phyloP scores from a whole-genome alignment of 208 protist genomes.

The Acanthamoeba healyi region DNA sequence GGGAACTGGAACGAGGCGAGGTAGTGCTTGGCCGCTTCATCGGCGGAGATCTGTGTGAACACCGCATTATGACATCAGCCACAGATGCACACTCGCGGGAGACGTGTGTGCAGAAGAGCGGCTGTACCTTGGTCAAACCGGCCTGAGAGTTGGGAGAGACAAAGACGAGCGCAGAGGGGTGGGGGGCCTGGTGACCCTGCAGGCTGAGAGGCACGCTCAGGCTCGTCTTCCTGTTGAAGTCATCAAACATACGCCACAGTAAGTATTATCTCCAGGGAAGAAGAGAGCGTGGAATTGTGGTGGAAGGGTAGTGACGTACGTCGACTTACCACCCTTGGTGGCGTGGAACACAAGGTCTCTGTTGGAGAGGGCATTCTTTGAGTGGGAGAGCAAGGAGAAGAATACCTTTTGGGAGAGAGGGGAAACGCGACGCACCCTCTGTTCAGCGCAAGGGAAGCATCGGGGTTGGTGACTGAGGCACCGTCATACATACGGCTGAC shows the following conservation, averaged over 20 bases:
- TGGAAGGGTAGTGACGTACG: neutral
- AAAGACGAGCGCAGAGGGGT: slow-evolving; percentile 66
- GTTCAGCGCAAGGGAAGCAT: neutral
- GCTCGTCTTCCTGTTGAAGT: slow-evolving; percentile 7
- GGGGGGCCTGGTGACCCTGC: slow-evolving; percentile 25
- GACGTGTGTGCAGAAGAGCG: no score
- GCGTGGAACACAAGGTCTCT: slow-evolving; percentile 66
- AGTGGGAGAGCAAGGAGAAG: neutral
- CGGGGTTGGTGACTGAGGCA: slow-evolving; percentile 29
- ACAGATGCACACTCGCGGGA: no score
- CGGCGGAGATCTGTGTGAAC: slow-evolving; percentile 20
- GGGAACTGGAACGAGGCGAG: slow-evolving; percentile 59
- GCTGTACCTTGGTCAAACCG: slow-evolving; percentile 69
- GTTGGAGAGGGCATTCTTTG: neutral
- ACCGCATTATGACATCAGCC: neutral
- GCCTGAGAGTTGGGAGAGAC: neutral
- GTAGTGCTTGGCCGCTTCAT: slow-evolving; percentile 68
- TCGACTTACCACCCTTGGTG: slow-evolving; percentile 48
- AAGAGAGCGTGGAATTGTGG: neutral
- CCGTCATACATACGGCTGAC: slow-evolving; percentile 68
- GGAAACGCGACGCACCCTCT: neutral
- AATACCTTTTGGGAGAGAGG: neutral
- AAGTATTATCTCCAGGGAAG: no score
- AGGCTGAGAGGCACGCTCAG: slow-evolving; percentile 19
- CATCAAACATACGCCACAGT: neutral